Conservation (phyloP, 805 yeast genomes). For the Starmerella ratchasimensis region DNA sequence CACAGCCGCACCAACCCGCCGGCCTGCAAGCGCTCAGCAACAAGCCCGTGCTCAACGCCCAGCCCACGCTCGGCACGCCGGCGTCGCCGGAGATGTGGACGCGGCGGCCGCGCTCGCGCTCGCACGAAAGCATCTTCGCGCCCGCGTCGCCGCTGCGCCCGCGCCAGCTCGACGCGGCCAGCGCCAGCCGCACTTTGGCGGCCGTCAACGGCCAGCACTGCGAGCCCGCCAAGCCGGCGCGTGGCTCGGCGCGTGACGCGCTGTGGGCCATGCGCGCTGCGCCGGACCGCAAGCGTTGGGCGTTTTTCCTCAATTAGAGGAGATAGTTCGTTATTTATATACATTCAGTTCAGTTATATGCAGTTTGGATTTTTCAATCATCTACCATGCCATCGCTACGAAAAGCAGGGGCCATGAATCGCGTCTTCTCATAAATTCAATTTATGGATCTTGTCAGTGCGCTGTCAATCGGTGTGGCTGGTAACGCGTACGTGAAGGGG, state of each 20-base stretch:
- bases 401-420: no score
- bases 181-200: conserved; percentile 4
- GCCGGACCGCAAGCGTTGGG: conserved; percentile 12
- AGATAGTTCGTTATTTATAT: no score
- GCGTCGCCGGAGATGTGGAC: conserved; percentile 8
- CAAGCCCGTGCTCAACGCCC: conserved; percentile 1
- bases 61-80: background rate
- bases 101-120: conserved; percentile 8
- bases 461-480: no score
- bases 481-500: no score
- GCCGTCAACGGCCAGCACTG: conserved; percentile 5
- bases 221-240: background rate
- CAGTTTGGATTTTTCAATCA: no score
- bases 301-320: conserved; percentile 2
- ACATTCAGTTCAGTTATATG: no score
- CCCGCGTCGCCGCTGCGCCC: background rate
- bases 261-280: conserved; percentile 6
- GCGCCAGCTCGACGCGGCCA: conserved; percentile 1
- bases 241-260: conserved; percentile 1
- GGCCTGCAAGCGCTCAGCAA: background rate
- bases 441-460: no score
- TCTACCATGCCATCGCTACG: no score
- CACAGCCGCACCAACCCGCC: background rate
- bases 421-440: no score
- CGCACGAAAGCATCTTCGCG: conserved; percentile 19